Base-by-base conservation (phyloP, 306 rosid genomes). In the Prunus mongolica region DNA sequence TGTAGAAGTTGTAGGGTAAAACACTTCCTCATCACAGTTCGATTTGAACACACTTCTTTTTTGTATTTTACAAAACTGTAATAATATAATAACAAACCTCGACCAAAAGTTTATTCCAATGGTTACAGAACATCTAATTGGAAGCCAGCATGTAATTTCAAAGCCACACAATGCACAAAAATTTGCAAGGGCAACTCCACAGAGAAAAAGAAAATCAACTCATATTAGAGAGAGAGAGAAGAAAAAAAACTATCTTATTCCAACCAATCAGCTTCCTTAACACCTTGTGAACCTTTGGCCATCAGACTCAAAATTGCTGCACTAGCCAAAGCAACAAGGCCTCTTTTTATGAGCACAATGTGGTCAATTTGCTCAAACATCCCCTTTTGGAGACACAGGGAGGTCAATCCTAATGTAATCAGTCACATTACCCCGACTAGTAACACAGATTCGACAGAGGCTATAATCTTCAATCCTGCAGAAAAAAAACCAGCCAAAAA, bases 401-500 rank as follows among this genome's bases (percentile, higher is more conserved):
- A 74, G 89, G 70, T 94, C 93, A 46, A 90, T 84, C 84, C 84
- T 87, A 75, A 72, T 52, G 73, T 90, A 91, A 52, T 87, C 96
- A 52, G 81, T 13, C 76, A 62, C 88, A 45, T 82, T 83, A 20
- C 91, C 96, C 80, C 77, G 80, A 78, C 79, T 78, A 28, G 67
- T 62, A 83, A 85, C 86, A 82, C 98, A 94, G 76, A 86, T 84
- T 67, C 74, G 82, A 83, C 97, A 90, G 62, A 90, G 95, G 65
- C 88, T 96, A 74, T 79, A 88, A 78, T 86, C 84, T 75, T 77
- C 87, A 78, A 80, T 91, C 68, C 96, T 94, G 95, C 74, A 80
- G 41, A 54, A 54, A 75, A 72, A 10, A 32, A 51, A 46, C 46
- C 19, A 34, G 28, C 45, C 4, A 10, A 32, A 34, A 38, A 38